Evolutionary conservation across 441 rosid genomes (phyloP).

Genomic region (Erodium trifolium): DNA sequence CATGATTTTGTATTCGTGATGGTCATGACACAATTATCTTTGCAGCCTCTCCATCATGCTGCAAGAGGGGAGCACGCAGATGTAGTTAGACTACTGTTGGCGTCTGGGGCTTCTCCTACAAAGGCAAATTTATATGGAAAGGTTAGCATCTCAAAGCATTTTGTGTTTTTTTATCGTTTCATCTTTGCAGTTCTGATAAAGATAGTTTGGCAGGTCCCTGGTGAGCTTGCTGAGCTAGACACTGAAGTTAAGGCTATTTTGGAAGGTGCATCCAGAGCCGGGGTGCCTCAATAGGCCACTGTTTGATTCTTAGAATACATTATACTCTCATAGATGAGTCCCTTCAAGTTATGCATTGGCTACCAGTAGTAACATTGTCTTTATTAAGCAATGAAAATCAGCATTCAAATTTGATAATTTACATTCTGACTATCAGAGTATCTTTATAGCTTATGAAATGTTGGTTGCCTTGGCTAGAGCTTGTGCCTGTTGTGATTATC

Average conservation of each 20-base stretch:
- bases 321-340: neutral
- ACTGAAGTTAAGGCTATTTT: slow-evolving; percentile 56
- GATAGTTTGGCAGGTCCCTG: slow-evolving; percentile 51
- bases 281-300: neutral
- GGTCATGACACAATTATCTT: neutral
- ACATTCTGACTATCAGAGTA: neutral
- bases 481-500: too few relatives aligned
- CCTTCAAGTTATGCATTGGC: neutral
- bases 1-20: neutral
- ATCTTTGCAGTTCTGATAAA: slow-evolving; percentile 15
- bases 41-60: slow-evolving; percentile 89
- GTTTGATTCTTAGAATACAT: neutral
- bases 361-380: neutral
- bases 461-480: too few relatives aligned
- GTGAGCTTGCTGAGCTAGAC: slow-evolving; percentile 56
- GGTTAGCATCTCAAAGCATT: slow-evolving; percentile 33
- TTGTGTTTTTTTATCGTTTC: neutral
- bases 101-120: slow-evolving; percentile 61
- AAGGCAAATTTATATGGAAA: slow-evolving; percentile 47
- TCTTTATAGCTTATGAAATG: neutral
- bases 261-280: slow-evolving; percentile 32
- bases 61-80: slow-evolving; percentile 78
- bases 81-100: slow-evolving; percentile 56
- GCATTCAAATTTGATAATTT: neutral
- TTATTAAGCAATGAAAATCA: neutral